Percentiles rank a stretch among this genome's conserved stretches.
Evolutionary conservation across 148 eudicot genomes (phyloP).

Genomic region (Rhododendron ovatum): DNA sequence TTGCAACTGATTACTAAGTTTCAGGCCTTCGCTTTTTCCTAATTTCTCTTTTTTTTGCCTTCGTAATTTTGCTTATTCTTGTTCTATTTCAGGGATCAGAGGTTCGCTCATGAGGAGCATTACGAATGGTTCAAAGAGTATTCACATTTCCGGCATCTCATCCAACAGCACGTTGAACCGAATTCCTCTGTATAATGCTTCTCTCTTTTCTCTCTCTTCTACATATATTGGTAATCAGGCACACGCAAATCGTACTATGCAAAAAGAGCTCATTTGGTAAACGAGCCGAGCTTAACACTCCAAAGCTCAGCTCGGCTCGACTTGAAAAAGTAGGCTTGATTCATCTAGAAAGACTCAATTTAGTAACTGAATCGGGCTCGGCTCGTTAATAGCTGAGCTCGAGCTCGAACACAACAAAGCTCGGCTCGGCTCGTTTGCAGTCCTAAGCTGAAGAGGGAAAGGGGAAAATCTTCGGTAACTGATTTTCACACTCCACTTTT

Average conservation of each 20-base stretch:
- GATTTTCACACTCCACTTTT: too few species aligned
- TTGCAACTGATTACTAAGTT: neutral
- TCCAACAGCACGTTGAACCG: conserved; percentile 55
- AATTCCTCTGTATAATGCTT: conserved; percentile 48
- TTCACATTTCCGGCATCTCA: conserved; percentile 84
- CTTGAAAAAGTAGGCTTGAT: too few species aligned
- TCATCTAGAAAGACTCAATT: too few species aligned
- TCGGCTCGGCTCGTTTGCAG: neutral
- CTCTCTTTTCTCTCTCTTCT: conserved; percentile 2
- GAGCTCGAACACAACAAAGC: too few species aligned
- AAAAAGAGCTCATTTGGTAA: too few species aligned
- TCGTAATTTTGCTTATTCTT: neutral
- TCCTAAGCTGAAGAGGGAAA: too few species aligned
- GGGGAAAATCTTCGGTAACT: too few species aligned
- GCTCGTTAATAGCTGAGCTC: too few species aligned
- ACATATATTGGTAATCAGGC: neutral
- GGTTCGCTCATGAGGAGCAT: conserved; percentile 76
- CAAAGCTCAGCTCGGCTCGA: too few species aligned
- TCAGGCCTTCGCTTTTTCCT: neutral
- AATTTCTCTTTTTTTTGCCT: neutral
- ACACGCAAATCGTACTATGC: neutral
- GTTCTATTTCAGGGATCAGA: conserved; percentile 55
- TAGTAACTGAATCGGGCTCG: neutral
- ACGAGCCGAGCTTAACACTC: too few species aligned
- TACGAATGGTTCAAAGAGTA: conserved; percentile 98